Evolutionary conservation across 2,329 filamentous ascomycete species (phyloP), one percentile per base, ranked within the genome.

Genomic region (Eutypella sp.): DNA sequence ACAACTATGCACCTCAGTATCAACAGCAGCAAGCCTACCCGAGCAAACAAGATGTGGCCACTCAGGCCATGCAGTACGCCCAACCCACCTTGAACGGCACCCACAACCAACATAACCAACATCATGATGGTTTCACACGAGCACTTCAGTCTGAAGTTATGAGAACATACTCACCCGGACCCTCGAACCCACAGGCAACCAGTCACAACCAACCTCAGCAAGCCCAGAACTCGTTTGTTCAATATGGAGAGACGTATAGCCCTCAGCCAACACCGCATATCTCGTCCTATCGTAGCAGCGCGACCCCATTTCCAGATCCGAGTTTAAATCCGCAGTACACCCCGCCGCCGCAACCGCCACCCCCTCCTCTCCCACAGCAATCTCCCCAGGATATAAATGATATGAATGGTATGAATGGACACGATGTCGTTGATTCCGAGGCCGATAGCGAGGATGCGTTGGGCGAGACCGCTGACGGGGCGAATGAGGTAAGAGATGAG

Each of bases 381-480:
- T 36, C 33, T 24, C 19, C 36, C n/a, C n/a, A n/a, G n/a, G n/a
- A n/a, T n/a, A n/a, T n/a, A n/a, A n/a, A n/a, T n/a, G n/a, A n/a
- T 38, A 10, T 56, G n/a, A 54, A 59, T 31, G 57, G 56, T 7
- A n/a, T n/a, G n/a, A 55, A 53, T 27, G 50, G 51, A 11, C 55
- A 55, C 5, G 58, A 55, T 39, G 55, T 58, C 2, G 57, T 59
- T 29, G 57, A 56, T 16, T 39, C 54, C 16, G 44, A 49, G 27
- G 52, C 57, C 18, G 53, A 58, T n/a, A 57, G 59, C 11, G 61
- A 63, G 40, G 62, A 64, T 38, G 62, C 62, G 5, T 59, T 60
- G 47, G 60, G 61, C 40, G 62, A 63, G 40, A 55, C 53, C 18
- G 59, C 60, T 23, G 61, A 65, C 42, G 62, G 63, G 23, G 58